Conservation (phyloP, 305 asterid species). For the Ilex paraguariensis region DNA sequence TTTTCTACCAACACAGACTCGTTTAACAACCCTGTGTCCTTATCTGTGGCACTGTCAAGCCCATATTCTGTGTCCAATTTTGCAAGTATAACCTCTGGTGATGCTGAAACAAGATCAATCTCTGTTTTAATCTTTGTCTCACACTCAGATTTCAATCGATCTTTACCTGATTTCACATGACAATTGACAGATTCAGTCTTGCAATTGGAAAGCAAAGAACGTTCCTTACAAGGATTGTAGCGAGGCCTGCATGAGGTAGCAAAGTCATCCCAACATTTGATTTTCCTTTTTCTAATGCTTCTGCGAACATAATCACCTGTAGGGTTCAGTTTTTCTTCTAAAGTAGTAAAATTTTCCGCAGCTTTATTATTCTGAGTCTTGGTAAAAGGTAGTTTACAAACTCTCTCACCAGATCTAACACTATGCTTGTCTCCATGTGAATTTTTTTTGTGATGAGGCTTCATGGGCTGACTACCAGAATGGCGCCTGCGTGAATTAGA, state of each 20-base stretch:
- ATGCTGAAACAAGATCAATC: conserved; percentile 11
- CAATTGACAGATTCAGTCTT: neutral
- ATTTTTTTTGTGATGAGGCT: conserved; percentile 10
- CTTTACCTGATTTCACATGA: conserved; percentile 20
- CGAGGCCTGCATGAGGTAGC: conserved; percentile 25
- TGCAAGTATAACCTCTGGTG: neutral
- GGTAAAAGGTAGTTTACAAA: conserved; percentile 9
- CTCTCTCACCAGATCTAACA: no score
- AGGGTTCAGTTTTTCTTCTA: conserved; percentile 7
- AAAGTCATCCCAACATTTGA: conserved; percentile 44
- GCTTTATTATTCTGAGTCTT: conserved; percentile 8
- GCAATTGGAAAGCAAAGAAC: conserved; percentile 10
- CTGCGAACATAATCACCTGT: conserved; percentile 33
- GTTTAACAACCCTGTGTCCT: conserved; percentile 14
- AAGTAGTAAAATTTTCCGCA: conserved; percentile 17
- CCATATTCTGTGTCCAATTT: conserved; percentile 3
- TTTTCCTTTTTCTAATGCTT: conserved; percentile 61
- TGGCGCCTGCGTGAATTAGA: conserved; percentile 11
- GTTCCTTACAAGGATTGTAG: conserved; percentile 19
- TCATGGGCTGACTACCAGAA: neutral
- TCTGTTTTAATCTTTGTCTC: conserved; percentile 15
- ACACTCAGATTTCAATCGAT: conserved; percentile 18
- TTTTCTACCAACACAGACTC: no score
- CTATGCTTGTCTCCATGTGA: neutral
- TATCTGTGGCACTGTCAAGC: conserved; percentile 5